Evolutionary conservation across 2,329 filamentous ascomycete genomes (phyloP).

Genomic region (Hawksworthiomyces lignivorus): DNA sequence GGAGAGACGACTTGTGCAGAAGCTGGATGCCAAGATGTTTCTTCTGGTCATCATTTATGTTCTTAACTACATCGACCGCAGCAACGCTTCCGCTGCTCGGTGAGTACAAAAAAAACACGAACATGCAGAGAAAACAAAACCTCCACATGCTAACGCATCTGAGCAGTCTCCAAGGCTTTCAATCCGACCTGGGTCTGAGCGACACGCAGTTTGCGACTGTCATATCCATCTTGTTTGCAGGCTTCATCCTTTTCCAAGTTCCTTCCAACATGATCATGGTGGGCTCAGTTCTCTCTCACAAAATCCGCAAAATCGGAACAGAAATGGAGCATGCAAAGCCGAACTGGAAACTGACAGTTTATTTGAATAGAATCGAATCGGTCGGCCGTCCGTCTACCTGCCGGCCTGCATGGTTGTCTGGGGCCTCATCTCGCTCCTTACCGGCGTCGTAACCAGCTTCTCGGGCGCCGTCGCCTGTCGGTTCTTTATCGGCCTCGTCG

Average conservation of each 20-base stretch:
- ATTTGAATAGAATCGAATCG: slow-evolving; percentile 6
- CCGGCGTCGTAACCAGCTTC: background rate
- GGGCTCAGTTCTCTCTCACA: no score
- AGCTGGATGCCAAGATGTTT: slow-evolving; percentile 3
- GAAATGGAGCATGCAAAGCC: no score
- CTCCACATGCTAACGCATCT: background rate
- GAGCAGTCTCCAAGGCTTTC: background rate
- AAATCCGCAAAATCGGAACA: no score
- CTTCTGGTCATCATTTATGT: slow-evolving; percentile 3
- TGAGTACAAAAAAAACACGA: no score
- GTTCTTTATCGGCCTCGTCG: slow-evolving; percentile 9
- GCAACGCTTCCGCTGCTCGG: slow-evolving; percentile 1
- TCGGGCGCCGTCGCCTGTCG: slow-evolving; percentile 15
- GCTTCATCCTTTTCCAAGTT: slow-evolving; percentile 2
- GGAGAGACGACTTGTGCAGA: background rate
- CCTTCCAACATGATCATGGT: slow-evolving; percentile 4
- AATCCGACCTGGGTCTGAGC: background rate
- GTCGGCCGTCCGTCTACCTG: slow-evolving; percentile 12
- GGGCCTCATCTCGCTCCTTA: slow-evolving; percentile 9
- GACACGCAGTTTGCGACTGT: slow-evolving; percentile 2
- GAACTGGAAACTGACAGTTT: no score
- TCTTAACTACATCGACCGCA: slow-evolving; percentile 4
- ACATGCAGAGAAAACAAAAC: no score
- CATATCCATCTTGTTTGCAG: background rate
- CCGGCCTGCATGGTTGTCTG: slow-evolving; percentile 9